A percentile compares a stretch with the other conserved stretches of the same genome.
Evolutionary conservation across 225 moss, liverwort and hornwort species (phyloP).

Genomic region (Marchantia polymorpha): DNA sequence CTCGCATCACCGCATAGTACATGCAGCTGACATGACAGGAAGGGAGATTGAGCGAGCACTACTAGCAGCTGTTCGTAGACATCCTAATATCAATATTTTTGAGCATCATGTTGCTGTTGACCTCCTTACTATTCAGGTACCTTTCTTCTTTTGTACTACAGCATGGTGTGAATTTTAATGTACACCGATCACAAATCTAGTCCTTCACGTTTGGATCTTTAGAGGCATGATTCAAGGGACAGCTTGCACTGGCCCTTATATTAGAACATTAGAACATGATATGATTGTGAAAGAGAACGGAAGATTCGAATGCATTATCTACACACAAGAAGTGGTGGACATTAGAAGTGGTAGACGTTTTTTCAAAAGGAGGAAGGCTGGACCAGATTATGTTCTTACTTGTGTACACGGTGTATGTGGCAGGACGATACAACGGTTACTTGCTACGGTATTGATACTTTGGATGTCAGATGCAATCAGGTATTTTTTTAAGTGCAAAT

Average conservation of each 20-base stretch:
- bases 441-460: constrained; percentile 94
- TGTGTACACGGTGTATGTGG: background rate
- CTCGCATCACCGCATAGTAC: constrained; percentile 97
- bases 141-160: background rate
- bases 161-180: too few relatives aligned
- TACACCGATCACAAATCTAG: too few relatives aligned
- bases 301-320: too few relatives aligned
- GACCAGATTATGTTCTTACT: too few relatives aligned
- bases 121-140: constrained; percentile 71
- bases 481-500: constrained; percentile 4
- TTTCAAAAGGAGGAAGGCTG: too few relatives aligned
- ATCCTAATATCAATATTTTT: constrained; percentile 75
- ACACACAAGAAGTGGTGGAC: too few relatives aligned
- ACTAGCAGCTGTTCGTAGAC: constrained; percentile 61
- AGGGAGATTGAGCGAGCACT: constrained; percentile 93
- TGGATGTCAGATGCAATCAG: constrained; percentile 60
- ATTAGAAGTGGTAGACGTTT: too few relatives aligned
- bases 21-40: constrained; percentile 98
- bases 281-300: too few relatives aligned
- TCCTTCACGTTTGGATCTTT: too few relatives aligned
- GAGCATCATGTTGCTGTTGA: constrained; percentile 94
- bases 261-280: too few relatives aligned
- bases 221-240: too few relatives aligned
- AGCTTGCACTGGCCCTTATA: too few relatives aligned
- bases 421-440: constrained; percentile 71